Evolutionary conservation across 768 basidiomycete species (phyloP).

Genomic region (Calvatia gigantea): DNA sequence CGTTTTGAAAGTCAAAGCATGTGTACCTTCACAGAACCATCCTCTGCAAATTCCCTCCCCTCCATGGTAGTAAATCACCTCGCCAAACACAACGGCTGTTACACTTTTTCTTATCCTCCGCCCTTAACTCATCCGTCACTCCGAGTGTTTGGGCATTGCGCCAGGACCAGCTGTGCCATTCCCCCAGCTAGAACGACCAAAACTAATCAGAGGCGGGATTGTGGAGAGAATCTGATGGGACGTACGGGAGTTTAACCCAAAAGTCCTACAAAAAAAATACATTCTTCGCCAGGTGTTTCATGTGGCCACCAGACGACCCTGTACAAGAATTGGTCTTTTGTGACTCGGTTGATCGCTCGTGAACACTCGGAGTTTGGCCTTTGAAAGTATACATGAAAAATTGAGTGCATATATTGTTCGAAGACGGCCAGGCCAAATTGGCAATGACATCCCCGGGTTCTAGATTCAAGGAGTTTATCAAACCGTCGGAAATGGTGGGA

Average conservation of each 20-base stretch:
- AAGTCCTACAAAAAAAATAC: neutral
- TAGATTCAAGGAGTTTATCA: neutral
- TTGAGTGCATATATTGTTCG: neutral
- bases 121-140: no score
- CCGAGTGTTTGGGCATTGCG: no score
- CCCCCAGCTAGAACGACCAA: no score
- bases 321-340: neutral
- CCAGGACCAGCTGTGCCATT: no score
- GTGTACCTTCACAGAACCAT: neutral
- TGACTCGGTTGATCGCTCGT: neutral
- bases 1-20: no score
- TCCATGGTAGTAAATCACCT: neutral
- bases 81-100: no score
- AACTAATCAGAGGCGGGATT: no score
- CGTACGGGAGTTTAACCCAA: neutral
- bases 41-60: neutral
- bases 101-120: no score
- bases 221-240: no score
- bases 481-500: neutral
- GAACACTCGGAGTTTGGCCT: neutral
- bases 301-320: neutral
- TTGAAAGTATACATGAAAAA: neutral
- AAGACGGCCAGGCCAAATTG: neutral
- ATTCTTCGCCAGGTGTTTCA: neutral
- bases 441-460: neutral